Evolutionary conservation across 257 asterid genomes (phyloP), one percentile per base, ranked within the genome.

Genomic region (Solanum bulbocastanum): DNA sequence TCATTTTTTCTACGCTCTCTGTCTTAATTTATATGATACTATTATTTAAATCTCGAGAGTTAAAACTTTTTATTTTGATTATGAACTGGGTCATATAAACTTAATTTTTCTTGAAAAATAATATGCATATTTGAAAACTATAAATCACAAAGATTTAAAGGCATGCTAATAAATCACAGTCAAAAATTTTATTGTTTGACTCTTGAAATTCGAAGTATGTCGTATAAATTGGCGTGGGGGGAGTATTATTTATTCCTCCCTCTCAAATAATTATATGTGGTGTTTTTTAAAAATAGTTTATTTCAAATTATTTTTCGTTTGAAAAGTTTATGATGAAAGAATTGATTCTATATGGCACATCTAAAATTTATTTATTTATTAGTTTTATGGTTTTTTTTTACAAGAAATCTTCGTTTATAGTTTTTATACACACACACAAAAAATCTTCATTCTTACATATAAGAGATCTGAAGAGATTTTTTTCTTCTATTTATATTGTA

Each of bases 41-140:
- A 11, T 0, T 4, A 1, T 23, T 62, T 9, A 62, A 23, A 60
- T 60, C 9, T 4, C 0, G 0, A 22, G 1, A 9, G 25, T 58
- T 58, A 3, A 58, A 22, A 3, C 4, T 3, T 60, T 9, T 60
- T 23, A 62, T 23, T 23, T 62, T 62, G 69, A 62, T 62, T 23
- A 62, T 23, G 69, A 23, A 23, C 1, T 23, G 12, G 6, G 3
- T 2, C 13, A 60, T 9, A 62, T 62, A 60, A 10, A 23, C 12
- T 22, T 22, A 3, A 22, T 1, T 4, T 3, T 22, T 60, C 9
- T 4, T 60, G 5, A 60, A 60, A 23, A 60, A 9, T 60, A 60
- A 22, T 60, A 8, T 60, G 25, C 5, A 22, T 22, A 58, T 58
- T 58, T 22, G 4, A 23, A 58, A 49, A 49, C 58, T 49, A 60